Conservation (phyloP, 2,329 filamentous ascomycete genomes). For the Truncatella angustata region DNA sequence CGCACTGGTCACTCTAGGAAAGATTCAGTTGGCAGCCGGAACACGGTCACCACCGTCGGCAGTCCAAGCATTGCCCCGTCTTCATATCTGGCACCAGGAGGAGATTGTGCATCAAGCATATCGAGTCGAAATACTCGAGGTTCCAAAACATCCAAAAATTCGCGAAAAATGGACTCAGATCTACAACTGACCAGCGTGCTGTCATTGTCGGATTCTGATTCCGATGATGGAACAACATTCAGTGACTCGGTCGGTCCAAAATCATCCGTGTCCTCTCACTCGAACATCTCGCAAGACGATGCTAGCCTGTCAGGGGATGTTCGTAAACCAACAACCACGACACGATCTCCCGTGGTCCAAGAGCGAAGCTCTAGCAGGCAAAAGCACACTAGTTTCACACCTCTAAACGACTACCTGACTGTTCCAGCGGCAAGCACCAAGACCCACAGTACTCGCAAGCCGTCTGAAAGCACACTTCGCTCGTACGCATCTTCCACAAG, state of each 20-base stretch:
- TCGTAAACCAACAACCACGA: constrained; percentile 11
- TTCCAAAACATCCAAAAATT: constrained; percentile 54
- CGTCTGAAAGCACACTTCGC: constrained; percentile 20
- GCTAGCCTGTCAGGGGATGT: constrained; percentile 17
- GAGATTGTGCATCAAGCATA: constrained; percentile 48
- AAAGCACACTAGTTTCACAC: constrained; percentile 39
- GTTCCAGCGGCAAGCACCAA: constrained; percentile 32
- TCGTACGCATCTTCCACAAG: constrained; percentile 25
- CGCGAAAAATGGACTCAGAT: constrained; percentile 49
- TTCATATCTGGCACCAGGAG: constrained; percentile 26
- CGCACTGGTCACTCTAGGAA: constrained; percentile 22
- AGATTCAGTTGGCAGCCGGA: constrained; percentile 24
- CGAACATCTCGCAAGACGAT: constrained; percentile 22
- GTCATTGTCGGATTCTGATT: constrained; percentile 54
- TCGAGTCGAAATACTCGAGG: constrained; percentile 55
- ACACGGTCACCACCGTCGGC: constrained; percentile 23
- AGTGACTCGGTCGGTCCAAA: constrained; percentile 30
- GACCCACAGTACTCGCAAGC: constrained; percentile 16
- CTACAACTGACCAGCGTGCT: constrained; percentile 54
- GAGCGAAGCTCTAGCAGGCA: constrained; percentile 22
- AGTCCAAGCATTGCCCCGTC: constrained; percentile 22
- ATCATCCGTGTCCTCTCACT: constrained; percentile 31
- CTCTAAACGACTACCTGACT: constrained; percentile 40
- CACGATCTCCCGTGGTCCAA: constrained; percentile 19
- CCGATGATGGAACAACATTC: constrained; percentile 48